Base-by-base conservation (phyloP, 2,329 filamentous ascomycete species). In the Helicocarpus griseus region DNA sequence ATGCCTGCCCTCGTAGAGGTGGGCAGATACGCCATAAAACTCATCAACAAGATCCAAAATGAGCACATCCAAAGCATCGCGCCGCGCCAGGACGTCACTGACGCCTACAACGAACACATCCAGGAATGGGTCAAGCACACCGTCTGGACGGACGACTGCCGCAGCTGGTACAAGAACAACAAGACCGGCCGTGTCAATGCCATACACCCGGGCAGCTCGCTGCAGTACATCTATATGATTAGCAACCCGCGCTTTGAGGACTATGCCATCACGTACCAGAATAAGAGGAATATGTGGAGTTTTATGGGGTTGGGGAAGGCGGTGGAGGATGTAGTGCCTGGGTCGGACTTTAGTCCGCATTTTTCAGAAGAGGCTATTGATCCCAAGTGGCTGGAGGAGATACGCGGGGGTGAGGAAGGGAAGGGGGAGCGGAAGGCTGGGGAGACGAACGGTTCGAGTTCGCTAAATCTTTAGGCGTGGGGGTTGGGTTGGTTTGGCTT, bases 151-250 rank as follows among this genome's bases (percentile, higher is more conserved):
- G 57, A 56, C 13, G 54, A 55, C 13, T 67, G 64, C 35, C 55
- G 57, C 2, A 58, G 58, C 21, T 66, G 63, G 64, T 66, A 66
- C 45, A 64, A 64, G 46, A 60, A 61, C 22, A 59, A 60, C 28
- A 61, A 59, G 33, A 74, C 70, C 1, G 72, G 71, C n/a, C 63
- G 71, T 5, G 71, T 75, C 39, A 66, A 63, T 61, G 72, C 74
- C 2, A 64, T 79, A 1, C 79, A 71, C 70, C 76, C 77, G 0
- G 77, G 76, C 2, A 72, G 68, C 2, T 73, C 70, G 0, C 67
- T 78, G 39, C 75, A 78, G 50, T 78, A 77, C 53, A 64, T 69
- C 31, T 65, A 73, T 51, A 57, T 66, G 1, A 70, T 74, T 52
- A 62, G 67, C 40, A 56, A 61, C 5, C 69, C 69, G 3, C 63